Base-by-base conservation (phyloP, 116 monocot species). In the Cymodocea nodosa region DNA sequence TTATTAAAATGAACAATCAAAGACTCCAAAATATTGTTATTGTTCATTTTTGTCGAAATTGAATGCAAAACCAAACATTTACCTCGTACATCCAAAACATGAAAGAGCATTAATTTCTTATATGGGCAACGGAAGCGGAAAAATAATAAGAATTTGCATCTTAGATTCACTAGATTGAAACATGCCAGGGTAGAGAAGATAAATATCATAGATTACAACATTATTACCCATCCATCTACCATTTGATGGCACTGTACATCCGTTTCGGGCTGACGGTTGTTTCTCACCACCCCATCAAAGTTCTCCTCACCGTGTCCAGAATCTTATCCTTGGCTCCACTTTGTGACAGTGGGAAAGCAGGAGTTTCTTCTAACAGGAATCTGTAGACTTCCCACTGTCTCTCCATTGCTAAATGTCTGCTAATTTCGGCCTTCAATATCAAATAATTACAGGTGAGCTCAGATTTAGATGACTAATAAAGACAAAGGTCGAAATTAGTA, bases 301-400 rank as follows among this genome's bases (percentile, higher is more conserved):
- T 78, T 71, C 78, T 82, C 64, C 78, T 81, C 30, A 86, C 86
- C 22, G 56, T 75, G 51, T 89, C 89, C 6, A 86, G 82, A 66
- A 89, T 66, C 61, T 81, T 80, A 59, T 39, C 71, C 66, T 82
- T 79, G 7, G 67, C 70, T 20, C 62, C 20, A 55, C 39, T 57
- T 61, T 71, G 73, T 16, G 78, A 60, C 17, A 93, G 37, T 4
- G 82, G 82, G 23, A 84, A 77, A 10, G 84, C 76, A 20, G 40
- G 30, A 24, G 67, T 74, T 22, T 89, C 94, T 25, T 84, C 82
- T 74, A 94, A 74, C 22, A 84, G 84, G 75, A 94, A 89, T 66
- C 86, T 80, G 73, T 94, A 94, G 13, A 94, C 89, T 53, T 94
- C 94, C 94, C 94, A 94, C 64, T 94, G 82, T 30, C 84, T 77